Evolutionary conservation across 2,329 filamentous ascomycete species (phyloP).

Genomic region (Fusarium armeniacum): DNA sequence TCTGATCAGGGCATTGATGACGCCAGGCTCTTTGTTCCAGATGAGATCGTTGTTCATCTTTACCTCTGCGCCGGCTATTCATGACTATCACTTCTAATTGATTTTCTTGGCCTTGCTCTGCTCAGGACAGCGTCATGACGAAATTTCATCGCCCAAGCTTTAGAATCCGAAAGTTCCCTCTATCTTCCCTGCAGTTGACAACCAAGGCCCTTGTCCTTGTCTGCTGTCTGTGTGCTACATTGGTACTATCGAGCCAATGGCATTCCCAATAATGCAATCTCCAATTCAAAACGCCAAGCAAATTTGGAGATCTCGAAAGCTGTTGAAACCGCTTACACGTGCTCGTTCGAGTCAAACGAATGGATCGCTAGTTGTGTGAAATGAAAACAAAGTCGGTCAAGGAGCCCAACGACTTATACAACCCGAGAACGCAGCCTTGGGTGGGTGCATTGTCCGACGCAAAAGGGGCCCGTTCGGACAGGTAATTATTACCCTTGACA

Average conservation of each 20-base stretch:
- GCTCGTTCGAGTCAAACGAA: constrained; percentile 19
- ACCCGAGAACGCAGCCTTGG: not conserved
- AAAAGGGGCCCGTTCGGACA: constrained; percentile 17
- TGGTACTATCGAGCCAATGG: constrained; percentile 38
- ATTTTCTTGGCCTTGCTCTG: constrained; percentile 2
- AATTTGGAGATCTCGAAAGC: constrained; percentile 25
- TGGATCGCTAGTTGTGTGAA: not conserved
- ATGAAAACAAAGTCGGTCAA: constrained; percentile 14
- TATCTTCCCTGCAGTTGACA: constrained; percentile 8
- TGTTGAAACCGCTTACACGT: constrained; percentile 34
- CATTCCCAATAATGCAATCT: constrained; percentile 20
- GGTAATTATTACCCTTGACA: constrained; percentile 13
- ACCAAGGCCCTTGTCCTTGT: constrained; percentile 29
- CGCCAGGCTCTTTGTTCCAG: constrained; percentile 24
- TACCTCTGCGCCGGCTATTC: constrained; percentile 5
- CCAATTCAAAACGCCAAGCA: constrained; percentile 32
- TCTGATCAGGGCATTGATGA: constrained; percentile 34
- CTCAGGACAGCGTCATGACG: constrained; percentile 17
- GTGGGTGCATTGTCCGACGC: not conserved
- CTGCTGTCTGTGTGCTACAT: constrained; percentile 3
- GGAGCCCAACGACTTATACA: not conserved
- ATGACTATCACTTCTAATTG: constrained; percentile 17
- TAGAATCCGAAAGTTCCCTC: constrained; percentile 6
- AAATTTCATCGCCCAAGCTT: constrained; percentile 7
- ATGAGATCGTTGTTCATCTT: constrained; percentile 29